Conservation (phyloP, 352 stramenopile species). For the Globisporangium okanoganense region DNA sequence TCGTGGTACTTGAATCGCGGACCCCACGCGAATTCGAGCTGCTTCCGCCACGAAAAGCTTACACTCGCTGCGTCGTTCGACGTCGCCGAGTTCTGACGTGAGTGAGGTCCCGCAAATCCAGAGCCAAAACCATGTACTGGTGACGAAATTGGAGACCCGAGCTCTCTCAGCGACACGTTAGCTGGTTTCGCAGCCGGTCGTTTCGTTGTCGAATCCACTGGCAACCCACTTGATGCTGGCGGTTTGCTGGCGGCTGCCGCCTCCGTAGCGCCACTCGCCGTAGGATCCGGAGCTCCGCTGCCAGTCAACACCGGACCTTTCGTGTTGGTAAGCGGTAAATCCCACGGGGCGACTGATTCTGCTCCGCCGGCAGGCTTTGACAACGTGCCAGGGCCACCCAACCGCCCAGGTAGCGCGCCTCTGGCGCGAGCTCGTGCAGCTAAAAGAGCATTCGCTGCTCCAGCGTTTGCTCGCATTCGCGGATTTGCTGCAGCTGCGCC, state of each 20-base stretch:
- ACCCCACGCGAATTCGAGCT: slow-evolving; percentile 52
- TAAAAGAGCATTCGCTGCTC: slow-evolving; percentile 66
- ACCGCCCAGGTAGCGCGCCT: slow-evolving; percentile 45
- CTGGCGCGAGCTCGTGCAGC: slow-evolving; percentile 63
- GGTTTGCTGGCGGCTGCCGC: neutral
- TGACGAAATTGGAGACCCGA: slow-evolving; percentile 12
- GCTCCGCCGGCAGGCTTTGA: slow-evolving; percentile 20
- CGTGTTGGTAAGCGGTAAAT: slow-evolving; percentile 54
- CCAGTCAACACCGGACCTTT: slow-evolving; percentile 21
- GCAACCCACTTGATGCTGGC: neutral
- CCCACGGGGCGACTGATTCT: slow-evolving; percentile 66
- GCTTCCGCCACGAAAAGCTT: slow-evolving; percentile 51
- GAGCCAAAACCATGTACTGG: slow-evolving; percentile 14
- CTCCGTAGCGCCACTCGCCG: neutral
- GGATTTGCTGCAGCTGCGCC: slow-evolving; percentile 11
- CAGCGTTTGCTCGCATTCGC: slow-evolving; percentile 43
- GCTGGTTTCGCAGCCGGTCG: slow-evolving; percentile 5
- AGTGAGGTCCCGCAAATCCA: slow-evolving; percentile 6
- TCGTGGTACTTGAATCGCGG: slow-evolving; percentile 48
- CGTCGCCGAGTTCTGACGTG: slow-evolving; percentile 18
- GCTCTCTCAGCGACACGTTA: slow-evolving; percentile 10
- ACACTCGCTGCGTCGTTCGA: slow-evolving; percentile 23
- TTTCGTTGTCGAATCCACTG: neutral
- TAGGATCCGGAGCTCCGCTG: slow-evolving; percentile 6
- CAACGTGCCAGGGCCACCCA: slow-evolving; percentile 38